Base-by-base conservation (phyloP, 2,329 filamentous ascomycete genomes). In the Monosporascus sp. region DNA sequence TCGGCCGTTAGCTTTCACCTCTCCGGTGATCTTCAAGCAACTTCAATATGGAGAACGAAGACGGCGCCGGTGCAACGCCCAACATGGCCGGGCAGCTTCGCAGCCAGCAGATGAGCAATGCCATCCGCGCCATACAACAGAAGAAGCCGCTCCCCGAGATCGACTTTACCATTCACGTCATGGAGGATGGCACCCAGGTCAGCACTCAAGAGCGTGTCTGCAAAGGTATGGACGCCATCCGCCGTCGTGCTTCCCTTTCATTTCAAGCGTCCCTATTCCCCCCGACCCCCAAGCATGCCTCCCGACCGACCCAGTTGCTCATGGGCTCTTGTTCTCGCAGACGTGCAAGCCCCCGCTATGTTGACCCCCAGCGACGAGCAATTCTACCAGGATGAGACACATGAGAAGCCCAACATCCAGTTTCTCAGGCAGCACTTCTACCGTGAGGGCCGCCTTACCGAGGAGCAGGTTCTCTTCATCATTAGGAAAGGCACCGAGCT, bases 371-470 rank as follows among this genome's bases (percentile, higher is more conserved):
- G 89, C 65, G 88, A 97, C 74, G 90, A 97, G 61, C 89, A 96
- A 73, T 97, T 99, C 79, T 93, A 90, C 75, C 90, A 91, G 61
- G 88, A 93, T 59, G 84, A 90, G 57, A 88, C 95, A 65, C 87
- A 85, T 54, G 81, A 82, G 59, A 97, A 97, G 79, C 94, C 94
- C 62, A 88, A 97, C 72, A 86, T 99, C 59, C 81, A 87, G 66
- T 99, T 97, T 70, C 81, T 99, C 60, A 99, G 97, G 81, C 91
- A 97, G 73, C 94, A 99, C 71, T 95, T 99, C 74, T 97, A 97
- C 72, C 88, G 94, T 60, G 94, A 99, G 78, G 94, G 94, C 57
- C 91, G 94, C 63, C 80, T 99, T 70, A 97, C 93, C 48, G 92
- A 99, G 71, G 93, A 97, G 65, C 94, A 99, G 77, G 94, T 94